These are phyloP conservation scores for Rhizopus sp. DNA, from an alignment of 371 early-diverging fungal genomes.

Conservation along the genomic window DNA sequence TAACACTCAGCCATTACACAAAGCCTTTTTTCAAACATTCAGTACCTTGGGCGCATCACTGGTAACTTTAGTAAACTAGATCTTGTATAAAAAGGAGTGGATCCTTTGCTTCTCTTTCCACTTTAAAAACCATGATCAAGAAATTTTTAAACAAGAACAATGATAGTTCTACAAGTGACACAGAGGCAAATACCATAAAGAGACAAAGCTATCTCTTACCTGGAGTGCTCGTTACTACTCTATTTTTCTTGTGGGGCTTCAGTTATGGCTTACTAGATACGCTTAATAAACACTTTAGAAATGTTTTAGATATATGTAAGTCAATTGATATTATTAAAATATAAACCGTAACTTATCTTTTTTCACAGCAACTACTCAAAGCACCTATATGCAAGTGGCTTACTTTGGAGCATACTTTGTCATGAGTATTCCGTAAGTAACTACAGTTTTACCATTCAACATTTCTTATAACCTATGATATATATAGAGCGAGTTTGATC, in stretches of 20 bases:
- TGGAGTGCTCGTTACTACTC: conserved; percentile 38
- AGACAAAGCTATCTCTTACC: conserved; percentile 16
- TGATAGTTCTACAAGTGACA: not conserved
- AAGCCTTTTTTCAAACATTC: too few relatives aligned
- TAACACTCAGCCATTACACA: too few relatives aligned
- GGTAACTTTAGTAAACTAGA: too few relatives aligned
- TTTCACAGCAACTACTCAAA: conserved; percentile 42
- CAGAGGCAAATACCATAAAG: not conserved
- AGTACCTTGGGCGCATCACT: too few relatives aligned
- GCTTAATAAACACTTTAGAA: conserved; percentile 48
- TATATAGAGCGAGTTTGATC: conserved; percentile 42
- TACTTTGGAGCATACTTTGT: conserved; percentile 55
- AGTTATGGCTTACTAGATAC: conserved; percentile 52
- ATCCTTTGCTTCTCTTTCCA: too few relatives aligned
- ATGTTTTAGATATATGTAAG: conserved; percentile 43
- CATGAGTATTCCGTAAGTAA: conserved; percentile 46
- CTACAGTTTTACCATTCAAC: not conserved
- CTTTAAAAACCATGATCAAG: not conserved
- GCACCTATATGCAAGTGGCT: conserved; percentile 52
- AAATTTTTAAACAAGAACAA: not conserved
- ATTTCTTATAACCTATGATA: not conserved
- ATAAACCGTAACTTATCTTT: not conserved
- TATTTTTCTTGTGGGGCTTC: conserved; percentile 56
- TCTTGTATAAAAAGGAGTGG: too few relatives aligned
- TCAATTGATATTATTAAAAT: not conserved